Evolutionary conservation across 768 basidiomycete species (phyloP).

Genomic region (Lactifluus hygrophoroides): DNA sequence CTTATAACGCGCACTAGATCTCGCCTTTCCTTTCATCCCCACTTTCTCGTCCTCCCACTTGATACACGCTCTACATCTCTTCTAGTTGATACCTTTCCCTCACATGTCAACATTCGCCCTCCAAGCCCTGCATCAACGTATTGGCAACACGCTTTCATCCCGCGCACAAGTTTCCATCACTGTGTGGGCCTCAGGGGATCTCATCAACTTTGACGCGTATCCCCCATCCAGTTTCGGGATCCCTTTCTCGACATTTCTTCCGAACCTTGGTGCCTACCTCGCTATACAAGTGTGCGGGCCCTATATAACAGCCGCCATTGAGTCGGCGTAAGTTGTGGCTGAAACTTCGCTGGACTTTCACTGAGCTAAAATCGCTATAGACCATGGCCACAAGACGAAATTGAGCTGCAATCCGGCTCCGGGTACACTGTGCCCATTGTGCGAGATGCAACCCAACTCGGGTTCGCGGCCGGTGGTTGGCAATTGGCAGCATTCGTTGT

Average conservation of each 20-base stretch:
- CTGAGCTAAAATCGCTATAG: neutral
- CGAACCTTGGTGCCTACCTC: neutral
- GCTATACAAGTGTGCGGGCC: neutral
- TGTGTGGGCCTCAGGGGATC: neutral
- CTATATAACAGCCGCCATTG: neutral
- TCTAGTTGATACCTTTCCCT: neutral
- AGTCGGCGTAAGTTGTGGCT: neutral
- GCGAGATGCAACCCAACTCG: neutral
- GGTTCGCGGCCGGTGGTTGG: neutral
- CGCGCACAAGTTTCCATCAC: neutral
- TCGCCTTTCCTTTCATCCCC: constrained; percentile 2
- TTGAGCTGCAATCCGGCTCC: neutral
- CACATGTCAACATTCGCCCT: neutral
- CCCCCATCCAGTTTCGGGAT: neutral
- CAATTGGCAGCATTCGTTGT: neutral
- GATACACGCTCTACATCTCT: neutral
- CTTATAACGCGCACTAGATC: constrained; percentile 2
- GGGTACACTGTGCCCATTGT: neutral
- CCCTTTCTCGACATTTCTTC: fast-evolving
- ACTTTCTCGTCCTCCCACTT: neutral
- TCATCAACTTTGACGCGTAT: neutral
- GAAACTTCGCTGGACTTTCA: neutral
- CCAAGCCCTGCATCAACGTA: neutral
- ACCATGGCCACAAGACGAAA: neutral
- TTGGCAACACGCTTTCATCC: neutral